Base-by-base conservation (phyloP, 805 yeast genomes). In the Kodamaea nitidulidarum region DNA sequence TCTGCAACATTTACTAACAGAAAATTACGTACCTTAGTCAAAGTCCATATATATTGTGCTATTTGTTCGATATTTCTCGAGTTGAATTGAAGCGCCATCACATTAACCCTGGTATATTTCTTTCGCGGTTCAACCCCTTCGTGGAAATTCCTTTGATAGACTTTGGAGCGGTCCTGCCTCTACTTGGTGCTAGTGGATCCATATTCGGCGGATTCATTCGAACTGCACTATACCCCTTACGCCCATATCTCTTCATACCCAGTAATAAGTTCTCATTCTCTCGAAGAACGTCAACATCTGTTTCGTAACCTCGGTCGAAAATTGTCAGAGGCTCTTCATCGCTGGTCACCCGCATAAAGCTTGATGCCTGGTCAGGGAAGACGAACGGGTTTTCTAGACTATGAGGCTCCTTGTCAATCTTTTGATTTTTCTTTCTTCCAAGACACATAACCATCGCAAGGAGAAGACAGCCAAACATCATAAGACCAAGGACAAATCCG, bases 401-500 rank as follows among this genome's bases (percentile, higher is more conserved):
- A 14, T 34, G 38, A 2, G 25, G 30, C 22, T 40, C 40, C 32
- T 35, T 39, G 32, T 30, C 32, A 15, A 15, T 12, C 4, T 27
- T 30, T 4, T 4, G 6, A 12, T 15, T 17, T 15, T 25, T 35
- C 14, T 29, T 30, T 21, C 21, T 7, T 0, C 51, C 45, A 4
- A 48, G 25, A 17, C 44, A 46, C 22, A 46, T 24, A 4, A 39
- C 36, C n/a, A 44, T 45, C 2, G 46, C 41, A 4, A 41, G 17
- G 20, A 45, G 21, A 3, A 46, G 39, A 1, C 43, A 41, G 2
- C 60, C 60, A 37, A 39, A 70, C 41, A 67, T 49, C 3, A 81
- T 47, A 21, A 80, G 67, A 0, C 91, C 91, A 7, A 81, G 51
- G 2, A 83, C 59, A 3, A 82, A 63, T 5, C 93, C 95, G 18